Conservation (phyloP, 495 filamentous ascomycete genomes). For the Trichoderma reesei region DNA sequence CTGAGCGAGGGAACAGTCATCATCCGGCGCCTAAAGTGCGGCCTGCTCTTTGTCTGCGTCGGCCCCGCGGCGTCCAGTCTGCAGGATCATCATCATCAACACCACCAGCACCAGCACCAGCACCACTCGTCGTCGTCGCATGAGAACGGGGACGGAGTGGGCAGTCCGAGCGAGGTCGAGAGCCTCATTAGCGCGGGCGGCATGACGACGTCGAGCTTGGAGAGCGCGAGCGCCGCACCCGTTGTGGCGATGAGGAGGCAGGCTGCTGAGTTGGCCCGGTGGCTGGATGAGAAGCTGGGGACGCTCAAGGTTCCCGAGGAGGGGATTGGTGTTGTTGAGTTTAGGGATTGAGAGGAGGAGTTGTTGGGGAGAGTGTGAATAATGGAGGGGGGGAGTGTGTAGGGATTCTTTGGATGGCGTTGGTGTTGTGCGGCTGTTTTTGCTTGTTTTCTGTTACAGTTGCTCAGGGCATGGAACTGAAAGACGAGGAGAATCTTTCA, state of each 20-base stretch:
- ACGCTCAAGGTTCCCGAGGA: slow-evolving; percentile 34
- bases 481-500: not conserved
- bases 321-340: slow-evolving; percentile 22
- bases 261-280: slow-evolving; percentile 37
- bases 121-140: slow-evolving; percentile 2
- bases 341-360: not conserved
- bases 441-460: not conserved
- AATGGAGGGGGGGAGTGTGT: not conserved
- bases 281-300: slow-evolving; percentile 34
- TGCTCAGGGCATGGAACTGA: not conserved
- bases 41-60: slow-evolving; percentile 43
- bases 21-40: slow-evolving; percentile 37
- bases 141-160: slow-evolving; percentile 12
- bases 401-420: not conserved
- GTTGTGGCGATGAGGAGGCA: slow-evolving; percentile 33
- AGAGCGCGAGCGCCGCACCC: slow-evolving; percentile 20
- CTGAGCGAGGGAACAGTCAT: slow-evolving; percentile 36
- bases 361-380: not conserved
- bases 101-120: not conserved
- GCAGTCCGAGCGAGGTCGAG: slow-evolving; percentile 25
- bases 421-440: not conserved
- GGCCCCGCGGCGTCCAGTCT: slow-evolving; percentile 23
- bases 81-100: not conserved
- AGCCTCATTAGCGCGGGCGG: slow-evolving; percentile 23
- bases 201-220: slow-evolving; percentile 19